Base-by-base conservation (phyloP, 257 asterid species). In the Galeopsis tetrahit region DNA sequence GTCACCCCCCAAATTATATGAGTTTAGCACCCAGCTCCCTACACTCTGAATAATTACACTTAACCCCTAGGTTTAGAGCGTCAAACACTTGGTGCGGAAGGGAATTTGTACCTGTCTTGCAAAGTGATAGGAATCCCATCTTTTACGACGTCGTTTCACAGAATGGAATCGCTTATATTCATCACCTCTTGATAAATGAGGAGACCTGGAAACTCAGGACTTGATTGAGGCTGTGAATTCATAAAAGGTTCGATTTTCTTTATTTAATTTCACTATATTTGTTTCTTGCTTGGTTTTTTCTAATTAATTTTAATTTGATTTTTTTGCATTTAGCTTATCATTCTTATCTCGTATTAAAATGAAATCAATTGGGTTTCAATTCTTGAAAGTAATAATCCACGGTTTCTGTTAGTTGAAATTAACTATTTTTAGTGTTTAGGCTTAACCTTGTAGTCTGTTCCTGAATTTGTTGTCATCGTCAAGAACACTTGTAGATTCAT, bases 171-270 rank as follows among this genome's bases (percentile, higher is more conserved):
- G 7, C 5, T 42, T 57, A n/a, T 32, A 34, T 7, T 72, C 72
- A 21, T 31, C 59, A 6, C 34, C 6, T 21, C 28, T 21, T 21
- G 28, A 21, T 1, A 56, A 9, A 7, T 36, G 65, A 65, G 71
- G 65, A 65, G 71, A 15, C 57, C 75, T 57, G 3, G 21, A 40
- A 17, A 1, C n/a, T 2, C 14, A 71, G 46, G 39, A 21, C 28
- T 21, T 0, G 1, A 21, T 1, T 21, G 28, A 21, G 28, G 42
- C 11, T 13, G 42, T 66, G 58, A 48, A 46, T 65, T 48, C 82
- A 5, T 49, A 40, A 51, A 51, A 49, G 77, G 78, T 72, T 6
- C 69, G 35, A 46, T 58, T 28, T 32, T 77, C 48, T 17, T 34
- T 44, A 34, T 38, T 11, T 21, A 6, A 11, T 14, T n/a, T 38